Evolutionary conservation across 2,329 filamentous ascomycete species (phyloP), one percentile per base, ranked within the genome.

Genomic region (Neofusicoccum sp.): DNA sequence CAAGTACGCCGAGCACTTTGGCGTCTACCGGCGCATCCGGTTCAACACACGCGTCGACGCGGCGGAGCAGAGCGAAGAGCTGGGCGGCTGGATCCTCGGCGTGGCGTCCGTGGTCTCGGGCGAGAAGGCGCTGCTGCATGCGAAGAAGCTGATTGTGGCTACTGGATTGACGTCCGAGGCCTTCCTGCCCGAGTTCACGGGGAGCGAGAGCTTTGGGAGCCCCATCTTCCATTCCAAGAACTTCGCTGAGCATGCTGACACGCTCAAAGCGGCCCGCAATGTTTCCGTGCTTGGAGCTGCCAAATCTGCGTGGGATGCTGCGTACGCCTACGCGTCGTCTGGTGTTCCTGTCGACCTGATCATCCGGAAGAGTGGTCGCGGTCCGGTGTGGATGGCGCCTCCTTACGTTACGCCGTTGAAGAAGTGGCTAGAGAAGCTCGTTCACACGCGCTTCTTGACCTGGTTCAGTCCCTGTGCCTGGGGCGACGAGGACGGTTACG

Each of bases 381-480:
- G 86, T 0, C 84, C 86, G 0, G 76, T 78, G 0, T 89, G 81
- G 80, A 82, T 89, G 71, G 73, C 83, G 0, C 83, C 84, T 1
- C 73, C 82, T 1, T 85, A 84, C 60, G 58, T 60, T 36, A 60
- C 87, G 1, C 86, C 87, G 0, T 69, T 89, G n/a, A 87, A 87
- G 70, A 82, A 81, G 61, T 86, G 84, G 81, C 75, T 90, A 0
- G 88, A 91, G 72, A 85, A 87, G 66, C 79, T 91, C 4, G 81
- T 88, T 3, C 82, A 83, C 33, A 88, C 84, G 0, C 85, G 89
- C 0, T 80, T 89, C 64, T 74, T 92, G 58, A 89, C 85, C 1
- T 91, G 87, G 86, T 86, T 93, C 72, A 87, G 84, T 56, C 89
- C 90, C 0, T 92, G 89, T 69, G 81, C 89, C 12, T 93, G 88